Conservation (phyloP, 208 protist species). For the Trypanosomatidae sp. region DNA sequence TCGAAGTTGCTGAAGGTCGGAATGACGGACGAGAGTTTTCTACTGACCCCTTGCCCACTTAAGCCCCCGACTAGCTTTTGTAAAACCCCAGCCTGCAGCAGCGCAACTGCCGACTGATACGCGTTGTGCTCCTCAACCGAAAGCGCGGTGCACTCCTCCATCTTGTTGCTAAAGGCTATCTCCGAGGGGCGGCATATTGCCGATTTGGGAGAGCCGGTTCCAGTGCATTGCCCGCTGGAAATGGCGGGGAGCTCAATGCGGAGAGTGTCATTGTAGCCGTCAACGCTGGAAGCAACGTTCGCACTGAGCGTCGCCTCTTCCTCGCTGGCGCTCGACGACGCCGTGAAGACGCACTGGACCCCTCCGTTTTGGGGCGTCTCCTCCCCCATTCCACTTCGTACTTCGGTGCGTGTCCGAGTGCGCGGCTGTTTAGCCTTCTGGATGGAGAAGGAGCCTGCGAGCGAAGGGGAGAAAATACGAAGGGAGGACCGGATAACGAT, state of each 20-base stretch:
- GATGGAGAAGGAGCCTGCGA: neutral
- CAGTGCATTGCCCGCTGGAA: conserved; percentile 11
- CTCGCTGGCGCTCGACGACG: neutral
- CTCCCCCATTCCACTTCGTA: neutral
- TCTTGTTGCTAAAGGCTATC: conserved; percentile 11
- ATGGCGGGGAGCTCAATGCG: conserved; percentile 27
- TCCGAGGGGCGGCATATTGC: conserved; percentile 15
- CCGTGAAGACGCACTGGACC: neutral
- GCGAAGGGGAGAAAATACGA: neutral
- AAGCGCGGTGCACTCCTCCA: conserved; percentile 12
- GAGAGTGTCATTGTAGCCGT: conserved; percentile 5
- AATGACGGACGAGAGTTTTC: neutral
- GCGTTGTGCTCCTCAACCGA: conserved; percentile 17
- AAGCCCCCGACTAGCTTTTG: neutral
- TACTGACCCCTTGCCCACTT: neutral
- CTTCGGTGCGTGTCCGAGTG: neutral
- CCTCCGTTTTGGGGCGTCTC: neutral
- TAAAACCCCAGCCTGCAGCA: conserved; percentile 27
- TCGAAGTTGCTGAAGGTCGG: conserved; percentile 11
- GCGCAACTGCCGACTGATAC: conserved; percentile 30
- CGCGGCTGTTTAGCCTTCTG: neutral
- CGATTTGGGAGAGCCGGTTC: conserved; percentile 7
- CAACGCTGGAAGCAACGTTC: neutral
- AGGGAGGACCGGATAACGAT: neutral
- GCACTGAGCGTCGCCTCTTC: neutral